Evolutionary conservation across 106 monocot genomes (phyloP), one percentile per base, ranked within the genome.

Genomic region (Acorus calamus): DNA sequence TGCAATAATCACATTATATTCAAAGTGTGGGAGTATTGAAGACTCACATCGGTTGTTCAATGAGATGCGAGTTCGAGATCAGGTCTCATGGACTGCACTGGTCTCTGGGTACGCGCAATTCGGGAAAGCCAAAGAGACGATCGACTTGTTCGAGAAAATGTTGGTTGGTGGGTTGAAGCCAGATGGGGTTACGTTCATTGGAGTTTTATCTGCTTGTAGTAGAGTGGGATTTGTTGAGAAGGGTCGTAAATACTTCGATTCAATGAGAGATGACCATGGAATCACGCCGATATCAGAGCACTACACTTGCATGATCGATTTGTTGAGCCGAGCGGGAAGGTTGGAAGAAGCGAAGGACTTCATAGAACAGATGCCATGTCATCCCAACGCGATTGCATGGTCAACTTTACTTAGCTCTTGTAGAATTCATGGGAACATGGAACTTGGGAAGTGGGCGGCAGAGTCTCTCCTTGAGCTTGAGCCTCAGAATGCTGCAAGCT

Each of bases 271-370:
- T 41, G 73, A 77, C 5, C 66, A 84, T 46, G 71, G 65, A 8
- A 76, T 88, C 47, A 56, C 59, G 63, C 85, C 85, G 4, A 28
- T 72, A 52, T 62, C 71, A 2, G 88, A 88, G 67, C 92, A 87
- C 63, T 93, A 85, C 62, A 88, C 87, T 53, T 91, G 91, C 66
- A 85, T 88, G 78, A 93, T 88, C 57, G 92, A 93, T 77, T 78
- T 93, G 41, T 69, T 74, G 47, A 74, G 88, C 46, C 80, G 85
- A 70, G 69, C 88, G 60, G 82, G 85, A 49, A 83, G 63, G 53
- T 63, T 93, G 5, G 57, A 83, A 69, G 78, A 88, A 44, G 82
- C 92, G 44, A 60, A 83, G 65, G 52, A 83, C 47, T 88, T 93
- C 55, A 93, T 93, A 62, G 80, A 60, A 14, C 44, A 70, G 52